phyloP scores from a whole-genome alignment of 345 rosid genomes.

The Nasturtium officinale region DNA sequence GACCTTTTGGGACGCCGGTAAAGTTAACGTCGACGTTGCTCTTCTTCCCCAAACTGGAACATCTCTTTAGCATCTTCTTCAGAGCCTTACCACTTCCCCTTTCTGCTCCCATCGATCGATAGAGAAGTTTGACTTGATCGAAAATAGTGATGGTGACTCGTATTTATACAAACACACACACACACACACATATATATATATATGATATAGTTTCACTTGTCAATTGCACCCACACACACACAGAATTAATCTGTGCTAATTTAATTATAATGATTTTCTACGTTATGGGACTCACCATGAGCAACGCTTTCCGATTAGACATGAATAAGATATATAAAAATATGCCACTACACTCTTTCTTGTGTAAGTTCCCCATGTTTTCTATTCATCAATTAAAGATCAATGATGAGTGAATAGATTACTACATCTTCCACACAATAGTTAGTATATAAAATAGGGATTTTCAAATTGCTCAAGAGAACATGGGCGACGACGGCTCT shows the following conservation, averaged over 20 bases:
- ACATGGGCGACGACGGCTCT: constrained; percentile 42
- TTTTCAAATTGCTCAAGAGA: constrained; percentile 30
- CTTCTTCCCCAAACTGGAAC: constrained; percentile 72
- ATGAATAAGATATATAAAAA: not conserved
- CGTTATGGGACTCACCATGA: constrained; percentile 45
- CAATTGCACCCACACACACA: constrained; percentile 19
- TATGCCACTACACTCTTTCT: constrained; percentile 8
- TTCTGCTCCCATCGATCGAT: constrained; percentile 36
- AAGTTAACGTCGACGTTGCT: constrained; percentile 42
- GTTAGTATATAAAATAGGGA: not conserved
- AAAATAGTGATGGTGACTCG: constrained; percentile 21
- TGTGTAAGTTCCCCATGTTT: constrained; percentile 36
- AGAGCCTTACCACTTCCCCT: constrained; percentile 33
- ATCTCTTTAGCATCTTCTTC: constrained; percentile 54
- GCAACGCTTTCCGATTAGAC: constrained; percentile 11
- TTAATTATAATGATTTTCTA: constrained; percentile 23
- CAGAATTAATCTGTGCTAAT: not conserved
- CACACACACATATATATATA: constrained; percentile 3
- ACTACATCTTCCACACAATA: constrained; percentile 24
- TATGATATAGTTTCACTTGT: constrained; percentile 21
- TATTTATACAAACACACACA: constrained; percentile 31
- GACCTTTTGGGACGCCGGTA: constrained; percentile 82
- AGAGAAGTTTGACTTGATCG: constrained; percentile 10
- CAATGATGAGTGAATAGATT: constrained; percentile 10
- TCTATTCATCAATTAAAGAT: not conserved